These are phyloP conservation scores for Baorangia bicolor DNA, from an alignment of 768 basidiomycete genomes.

Conservation along the genomic window DNA sequence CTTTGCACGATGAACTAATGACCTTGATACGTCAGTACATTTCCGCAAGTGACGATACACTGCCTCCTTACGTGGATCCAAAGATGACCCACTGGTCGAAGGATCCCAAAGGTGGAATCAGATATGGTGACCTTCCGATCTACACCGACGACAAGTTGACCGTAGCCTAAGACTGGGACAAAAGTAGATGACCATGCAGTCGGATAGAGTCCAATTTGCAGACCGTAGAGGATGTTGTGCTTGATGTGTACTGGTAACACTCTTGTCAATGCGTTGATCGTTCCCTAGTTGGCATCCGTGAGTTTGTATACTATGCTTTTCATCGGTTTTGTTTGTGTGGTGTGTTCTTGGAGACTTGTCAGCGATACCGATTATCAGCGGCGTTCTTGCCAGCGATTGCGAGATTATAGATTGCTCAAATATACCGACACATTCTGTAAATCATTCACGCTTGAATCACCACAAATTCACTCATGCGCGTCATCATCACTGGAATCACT, in stretches of 20 bases:
- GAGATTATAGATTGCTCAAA: background rate
- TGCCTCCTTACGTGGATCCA: slow-evolving; percentile 31
- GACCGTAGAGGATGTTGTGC: background rate
- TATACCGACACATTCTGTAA: background rate
- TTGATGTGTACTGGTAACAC: slow-evolving; percentile 11
- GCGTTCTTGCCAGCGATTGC: background rate
- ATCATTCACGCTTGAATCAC: background rate
- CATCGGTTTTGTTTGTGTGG: background rate
- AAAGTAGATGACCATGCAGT: background rate
- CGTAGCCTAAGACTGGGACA: slow-evolving; percentile 2
- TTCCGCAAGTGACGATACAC: slow-evolving; percentile 36
- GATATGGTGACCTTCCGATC: slow-evolving; percentile 41
- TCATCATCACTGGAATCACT: slow-evolving; percentile 10
- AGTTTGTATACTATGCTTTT: background rate
- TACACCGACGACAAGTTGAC: slow-evolving; percentile 38
- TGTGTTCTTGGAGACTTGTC: background rate
- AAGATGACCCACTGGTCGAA: slow-evolving; percentile 29
- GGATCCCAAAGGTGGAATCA: slow-evolving; percentile 27
- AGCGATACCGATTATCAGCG: background rate
- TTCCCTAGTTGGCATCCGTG: background rate
- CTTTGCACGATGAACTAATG: background rate
- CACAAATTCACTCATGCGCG: slow-evolving; percentile 1
- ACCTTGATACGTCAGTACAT: slow-evolving; percentile 35
- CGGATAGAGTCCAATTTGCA: slow-evolving; percentile 9
- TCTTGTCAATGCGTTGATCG: slow-evolving; percentile 20